Base-by-base conservation (phyloP, 306 rosid species). In the Cercis canadensis region DNA sequence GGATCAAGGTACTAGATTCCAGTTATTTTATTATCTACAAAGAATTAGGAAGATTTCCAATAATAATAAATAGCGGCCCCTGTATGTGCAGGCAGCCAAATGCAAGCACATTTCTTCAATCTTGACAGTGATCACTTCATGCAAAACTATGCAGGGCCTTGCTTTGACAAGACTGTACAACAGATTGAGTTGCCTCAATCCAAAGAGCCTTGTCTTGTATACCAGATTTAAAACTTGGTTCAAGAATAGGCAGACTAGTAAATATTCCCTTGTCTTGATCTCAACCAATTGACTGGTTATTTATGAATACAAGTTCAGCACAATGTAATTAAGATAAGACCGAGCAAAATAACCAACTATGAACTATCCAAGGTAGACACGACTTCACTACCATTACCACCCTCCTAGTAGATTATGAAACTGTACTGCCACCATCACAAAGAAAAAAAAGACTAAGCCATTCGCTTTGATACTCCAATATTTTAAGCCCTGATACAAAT, bases 1-100 rank as follows among this genome's bases (percentile, higher is more conserved):
- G n/a, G 59, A 69, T 67, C 62, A 67, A 41, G n/a, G n/a, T 64
- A 56, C 64, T 29, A 19, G 29, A 13, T 36, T 57, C 68, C 11
- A 40, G 41, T 47, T 53, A 49, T 61, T 67, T 51, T 13, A 46
- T 60, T 54, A n/a, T n/a, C n/a, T n/a, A n/a, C 59, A 19, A 5
- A 6, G 18, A 71, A 53, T 52, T 34, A 17, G 55, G 40, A 54
- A 3, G 4, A 6, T 5, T 11, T 43, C 47, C 43, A 11, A 33
- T 55, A 31, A 37, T 37, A 70, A 75, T 37, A 24, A 36, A 36
- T 16, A 43, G 45, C 43, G 11, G 57, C 17, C 44, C 16, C 29
- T 3, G 11, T 52, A 47, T 17, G 6, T 56, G n/a, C 40, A 59
- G 11, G 50, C 31, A 60, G 17, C 16, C 43, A 60, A 49, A 29